A percentile compares a stretch with the other conserved stretches of the same genome.
Evolutionary conservation across 768 basidiomycete species (phyloP).

Genomic region (Boletellus ananas): DNA sequence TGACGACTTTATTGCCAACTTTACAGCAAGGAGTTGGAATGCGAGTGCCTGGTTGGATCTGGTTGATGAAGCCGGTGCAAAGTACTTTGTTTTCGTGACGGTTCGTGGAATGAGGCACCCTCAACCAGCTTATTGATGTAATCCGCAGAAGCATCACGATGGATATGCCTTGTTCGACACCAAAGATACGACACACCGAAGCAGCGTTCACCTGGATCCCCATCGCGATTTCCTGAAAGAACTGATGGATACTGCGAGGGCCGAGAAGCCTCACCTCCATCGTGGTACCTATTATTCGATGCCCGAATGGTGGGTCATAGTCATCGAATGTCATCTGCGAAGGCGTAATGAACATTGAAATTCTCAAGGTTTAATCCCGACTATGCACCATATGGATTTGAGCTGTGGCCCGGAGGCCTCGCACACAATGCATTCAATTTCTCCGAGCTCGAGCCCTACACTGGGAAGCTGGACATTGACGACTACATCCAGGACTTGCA

Average conservation of each 20-base stretch:
- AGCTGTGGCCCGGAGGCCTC: conserved; percentile 50
- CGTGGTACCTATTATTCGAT: conserved; percentile 59
- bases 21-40: conserved; percentile 51
- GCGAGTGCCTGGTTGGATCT: conserved; percentile 53
- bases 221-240: conserved; percentile 50
- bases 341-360: neutral
- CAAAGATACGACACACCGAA: conserved; percentile 48
- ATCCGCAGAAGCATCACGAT: conserved; percentile 55
- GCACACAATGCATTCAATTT: conserved; percentile 49
- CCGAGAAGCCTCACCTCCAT: conserved; percentile 46
- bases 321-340: neutral
- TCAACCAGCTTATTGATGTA: neutral
- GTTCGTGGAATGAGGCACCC: conserved; percentile 24
- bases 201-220: conserved; percentile 46
- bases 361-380: conserved; percentile 50
- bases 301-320: conserved; percentile 44
- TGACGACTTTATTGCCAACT: conserved; percentile 56
- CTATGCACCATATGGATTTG: conserved; percentile 47
- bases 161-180: conserved; percentile 58
- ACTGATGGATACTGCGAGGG: conserved; percentile 46
- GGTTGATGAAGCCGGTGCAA: conserved; percentile 54
- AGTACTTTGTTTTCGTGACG: conserved; percentile 57
- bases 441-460: conserved; percentile 50
- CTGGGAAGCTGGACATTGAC: conserved; percentile 44
- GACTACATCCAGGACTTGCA: conserved; percentile 53